A percentile compares a stretch with the other conserved stretches of the same genome.
phyloP scores from a whole-genome alignment of 2,329 filamentous ascomycete species.

The Escovopsis sp. region DNA sequence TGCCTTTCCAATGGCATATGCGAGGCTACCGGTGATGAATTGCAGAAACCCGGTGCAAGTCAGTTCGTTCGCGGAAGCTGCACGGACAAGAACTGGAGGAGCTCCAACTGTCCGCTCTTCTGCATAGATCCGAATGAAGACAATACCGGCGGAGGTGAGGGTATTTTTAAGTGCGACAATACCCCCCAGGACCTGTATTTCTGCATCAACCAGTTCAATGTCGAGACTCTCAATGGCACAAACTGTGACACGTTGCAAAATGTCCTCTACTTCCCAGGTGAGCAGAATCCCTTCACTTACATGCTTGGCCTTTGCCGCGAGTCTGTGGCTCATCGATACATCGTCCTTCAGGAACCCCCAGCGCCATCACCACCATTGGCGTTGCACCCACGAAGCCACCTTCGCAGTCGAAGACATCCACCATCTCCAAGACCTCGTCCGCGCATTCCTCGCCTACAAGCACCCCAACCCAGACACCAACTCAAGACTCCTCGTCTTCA shows the following conservation, averaged over 20 bases:
- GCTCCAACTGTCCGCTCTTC: constrained; percentile 17
- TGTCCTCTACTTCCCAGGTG: constrained; percentile 2
- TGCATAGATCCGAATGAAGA: constrained; percentile 10
- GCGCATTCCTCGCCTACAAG: no score
- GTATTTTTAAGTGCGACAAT: constrained; percentile 1
- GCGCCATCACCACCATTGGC: background rate
- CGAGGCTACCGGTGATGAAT: constrained; percentile 13
- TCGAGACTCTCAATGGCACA: constrained; percentile 1
- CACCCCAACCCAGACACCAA: no score
- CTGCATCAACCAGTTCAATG: background rate
- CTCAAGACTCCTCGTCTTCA: no score
- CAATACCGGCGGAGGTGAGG: background rate
- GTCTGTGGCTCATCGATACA: no score
- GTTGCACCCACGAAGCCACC: background rate
- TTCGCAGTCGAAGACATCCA: background rate
- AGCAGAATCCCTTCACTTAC: background rate
- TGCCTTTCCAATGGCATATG: constrained; percentile 22
- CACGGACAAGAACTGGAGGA: constrained; percentile 19
- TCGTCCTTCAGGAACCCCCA: background rate
- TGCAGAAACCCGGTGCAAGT: constrained; percentile 10
- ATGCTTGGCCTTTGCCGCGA: no score
- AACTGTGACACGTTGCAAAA: background rate
- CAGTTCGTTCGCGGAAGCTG: constrained; percentile 19
- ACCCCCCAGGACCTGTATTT: constrained; percentile 1
- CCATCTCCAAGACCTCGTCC: no score